These are phyloP conservation scores for Thelonectria blattea DNA, from an alignment of 2,329 filamentous ascomycete genomes.

Conservation along the genomic window DNA sequence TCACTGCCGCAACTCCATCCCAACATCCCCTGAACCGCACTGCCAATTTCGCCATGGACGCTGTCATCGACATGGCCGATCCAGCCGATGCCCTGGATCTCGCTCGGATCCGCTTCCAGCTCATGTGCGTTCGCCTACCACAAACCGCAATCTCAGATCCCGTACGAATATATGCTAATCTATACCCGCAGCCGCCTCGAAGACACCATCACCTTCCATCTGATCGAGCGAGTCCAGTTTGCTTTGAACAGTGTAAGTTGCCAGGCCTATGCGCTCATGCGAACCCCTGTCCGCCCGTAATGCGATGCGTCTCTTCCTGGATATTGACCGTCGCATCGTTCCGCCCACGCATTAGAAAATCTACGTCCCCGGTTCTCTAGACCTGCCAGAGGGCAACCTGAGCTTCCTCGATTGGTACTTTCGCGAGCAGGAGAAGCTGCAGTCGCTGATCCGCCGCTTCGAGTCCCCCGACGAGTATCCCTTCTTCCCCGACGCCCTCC, in stretches of 20 bases:
- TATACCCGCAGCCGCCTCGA: conserved; percentile 79
- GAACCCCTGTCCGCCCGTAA: conserved; percentile 19
- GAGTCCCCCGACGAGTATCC: conserved; percentile 97
- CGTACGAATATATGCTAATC: conserved; percentile 26
- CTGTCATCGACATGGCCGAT: conserved; percentile 86
- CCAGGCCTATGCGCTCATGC: conserved; percentile 16
- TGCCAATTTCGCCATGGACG: conserved; percentile 70
- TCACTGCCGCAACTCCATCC: not conserved
- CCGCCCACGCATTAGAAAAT: conserved; percentile 62
- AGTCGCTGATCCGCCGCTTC: conserved; percentile 92
- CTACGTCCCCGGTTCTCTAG: conserved; percentile 80
- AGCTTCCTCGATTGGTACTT: conserved; percentile 96
- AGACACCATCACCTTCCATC: conserved; percentile 95
- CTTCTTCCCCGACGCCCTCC: conserved; percentile 86
- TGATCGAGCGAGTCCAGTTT: conserved; percentile 98
- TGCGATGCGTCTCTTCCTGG: conserved; percentile 11
- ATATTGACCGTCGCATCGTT: conserved; percentile 19
- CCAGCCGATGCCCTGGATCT: conserved; percentile 86
- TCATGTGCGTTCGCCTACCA: conserved; percentile 69
- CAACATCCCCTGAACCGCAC: conserved; percentile 7
- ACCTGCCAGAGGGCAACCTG: conserved; percentile 73
- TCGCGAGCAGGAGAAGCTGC: conserved; percentile 84
- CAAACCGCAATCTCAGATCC: not conserved
- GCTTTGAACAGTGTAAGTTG: conserved; percentile 71
- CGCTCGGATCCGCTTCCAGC: conserved; percentile 87